Base-by-base conservation (phyloP, 352 stramenopile species). In the Globisporangium paddicum region DNA sequence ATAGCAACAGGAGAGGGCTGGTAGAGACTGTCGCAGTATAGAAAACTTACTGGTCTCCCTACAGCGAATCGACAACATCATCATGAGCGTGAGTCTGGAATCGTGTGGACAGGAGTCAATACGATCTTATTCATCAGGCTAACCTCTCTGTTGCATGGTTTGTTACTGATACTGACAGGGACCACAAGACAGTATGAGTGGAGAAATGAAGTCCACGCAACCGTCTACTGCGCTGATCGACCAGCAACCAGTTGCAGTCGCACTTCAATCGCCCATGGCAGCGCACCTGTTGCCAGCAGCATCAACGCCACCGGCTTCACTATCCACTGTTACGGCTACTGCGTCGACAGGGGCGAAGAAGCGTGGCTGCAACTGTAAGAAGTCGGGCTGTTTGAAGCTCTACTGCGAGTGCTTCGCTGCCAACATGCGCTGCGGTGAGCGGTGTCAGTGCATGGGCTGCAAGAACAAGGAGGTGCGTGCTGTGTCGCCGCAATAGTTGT, bases 371-470 rank as follows among this genome's bases (percentile, higher is more conserved):
- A 98, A 96, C 60, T 98, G 95, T 74, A 98, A 98, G 73, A 98
- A 98, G 58, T 98, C 93, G 0, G 84, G 88, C 57, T 99, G 96
- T 67, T 84, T 98, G 18, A 98, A 99, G 73, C 79, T 98, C 40
- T 94, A 94, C 55, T 94, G 84, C 64, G 79, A 92, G 62, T 94
- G 85, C 51, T 92, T 94, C 58, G 70, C 79, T 11, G 67, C 67
- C 13, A 73, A 73, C 41, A 60, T 53, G 35, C 71, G 77, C 41
- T 94, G 82, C 56, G 66, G 67, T 16, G 73, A 88, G 16, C 74
- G 71, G 30, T 94, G 85, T 34, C 77, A 89, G 66, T 94, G 85
- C 59, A n/a, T 83, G 35, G 68, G 69, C 59, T 94, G 85, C 66
- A 87, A 84, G 62, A 94, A 94, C 67, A 77, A 75, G 44, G 62